Conservation (phyloP, 768 basidiomycete species). For the Harrya chromipes region DNA sequence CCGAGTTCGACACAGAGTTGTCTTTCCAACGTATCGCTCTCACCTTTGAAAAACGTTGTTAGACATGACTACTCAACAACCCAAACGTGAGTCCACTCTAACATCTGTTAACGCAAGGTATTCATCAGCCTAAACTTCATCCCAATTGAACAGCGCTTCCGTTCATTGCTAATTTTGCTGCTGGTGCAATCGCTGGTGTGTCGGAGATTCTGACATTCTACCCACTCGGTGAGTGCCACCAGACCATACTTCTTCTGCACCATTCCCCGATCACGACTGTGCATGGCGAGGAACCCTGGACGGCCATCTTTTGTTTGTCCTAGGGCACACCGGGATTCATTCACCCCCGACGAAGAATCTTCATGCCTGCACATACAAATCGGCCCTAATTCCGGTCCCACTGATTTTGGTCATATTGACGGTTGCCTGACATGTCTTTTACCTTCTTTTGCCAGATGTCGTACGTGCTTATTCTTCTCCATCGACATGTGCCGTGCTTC, state of each 20-base stretch:
- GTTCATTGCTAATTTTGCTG: constrained; percentile 86
- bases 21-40: neutral
- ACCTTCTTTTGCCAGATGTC: constrained; percentile 58
- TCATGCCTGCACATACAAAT: too few species aligned
- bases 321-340: too few species aligned
- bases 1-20: neutral
- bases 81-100: constrained; percentile 25
- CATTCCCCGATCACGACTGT: too few species aligned
- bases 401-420: too few species aligned
- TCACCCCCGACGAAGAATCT: too few species aligned
- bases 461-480: constrained; percentile 44
- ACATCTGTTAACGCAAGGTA: neutral
- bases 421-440: neutral
- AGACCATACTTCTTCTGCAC: neutral
- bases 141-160: constrained; percentile 58
- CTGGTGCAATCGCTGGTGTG: constrained; percentile 94
- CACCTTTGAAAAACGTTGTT: neutral
- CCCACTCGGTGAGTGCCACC: constrained; percentile 68
- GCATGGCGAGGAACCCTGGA: too few species aligned
- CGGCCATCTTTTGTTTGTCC: too few species aligned
- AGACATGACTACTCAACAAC: constrained; percentile 31
- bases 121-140: too few species aligned
- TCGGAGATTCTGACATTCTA: constrained; percentile 84
- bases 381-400: too few species aligned
- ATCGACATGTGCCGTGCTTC: neutral